Conservation (phyloP, 306 rosid genomes). For the Lathyrus aphaca region DNA sequence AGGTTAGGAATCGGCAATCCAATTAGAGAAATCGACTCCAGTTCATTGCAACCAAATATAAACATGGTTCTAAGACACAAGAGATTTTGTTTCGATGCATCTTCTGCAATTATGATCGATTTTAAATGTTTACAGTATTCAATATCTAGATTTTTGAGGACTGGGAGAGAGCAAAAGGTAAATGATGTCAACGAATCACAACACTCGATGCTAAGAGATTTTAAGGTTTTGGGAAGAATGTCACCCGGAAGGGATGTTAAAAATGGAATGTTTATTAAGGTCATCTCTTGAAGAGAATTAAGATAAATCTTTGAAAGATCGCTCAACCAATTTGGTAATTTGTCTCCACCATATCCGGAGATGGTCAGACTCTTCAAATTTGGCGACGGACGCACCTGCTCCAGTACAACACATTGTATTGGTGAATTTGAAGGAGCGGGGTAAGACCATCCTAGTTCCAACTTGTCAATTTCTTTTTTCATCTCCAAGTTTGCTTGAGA, state of each 20-base stretch:
- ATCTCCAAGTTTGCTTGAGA: too few species aligned
- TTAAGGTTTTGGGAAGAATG: conserved; percentile 22
- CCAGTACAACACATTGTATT: too few species aligned
- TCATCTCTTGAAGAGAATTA: not conserved
- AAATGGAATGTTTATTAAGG: not conserved
- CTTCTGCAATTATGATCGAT: not conserved
- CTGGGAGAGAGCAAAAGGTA: not conserved
- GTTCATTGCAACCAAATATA: not conserved
- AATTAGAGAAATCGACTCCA: not conserved
- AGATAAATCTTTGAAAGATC: too few species aligned
- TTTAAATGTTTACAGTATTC: not conserved
- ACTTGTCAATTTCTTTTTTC: too few species aligned
- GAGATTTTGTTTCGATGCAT: not conserved
- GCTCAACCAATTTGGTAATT: too few species aligned
- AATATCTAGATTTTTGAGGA: not conserved
- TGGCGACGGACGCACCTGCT: too few species aligned
- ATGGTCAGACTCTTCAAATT: too few species aligned
- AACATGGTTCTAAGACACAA: not conserved
- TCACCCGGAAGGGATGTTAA: not conserved
- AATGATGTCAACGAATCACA: not conserved
- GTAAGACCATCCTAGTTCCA: too few species aligned
- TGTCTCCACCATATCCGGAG: too few species aligned
- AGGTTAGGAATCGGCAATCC: conserved; percentile 1
- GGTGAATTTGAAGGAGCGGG: too few species aligned
- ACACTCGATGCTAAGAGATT: conserved; percentile 20